Conservation (phyloP, 805 yeast genomes). For the Metschnikowia peoriensis region DNA sequence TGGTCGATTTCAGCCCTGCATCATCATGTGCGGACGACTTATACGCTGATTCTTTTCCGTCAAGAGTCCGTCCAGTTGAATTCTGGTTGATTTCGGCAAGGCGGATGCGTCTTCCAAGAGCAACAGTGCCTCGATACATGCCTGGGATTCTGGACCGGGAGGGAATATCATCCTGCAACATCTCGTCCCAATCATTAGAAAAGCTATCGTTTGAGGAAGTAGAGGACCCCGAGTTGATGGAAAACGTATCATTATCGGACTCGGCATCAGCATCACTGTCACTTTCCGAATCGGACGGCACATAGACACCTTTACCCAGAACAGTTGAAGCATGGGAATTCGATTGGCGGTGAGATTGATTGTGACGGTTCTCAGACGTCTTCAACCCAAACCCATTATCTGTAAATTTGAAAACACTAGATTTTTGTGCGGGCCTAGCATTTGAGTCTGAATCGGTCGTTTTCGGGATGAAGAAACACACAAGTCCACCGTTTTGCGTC, state of each 20-base stretch:
- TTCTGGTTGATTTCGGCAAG: conserved; percentile 24
- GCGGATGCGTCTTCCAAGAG: conserved; percentile 35
- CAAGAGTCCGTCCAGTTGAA: conserved; percentile 35
- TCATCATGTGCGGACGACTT: conserved; percentile 41
- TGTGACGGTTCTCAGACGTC: background rate
- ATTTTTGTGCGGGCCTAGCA: conserved; percentile 42
- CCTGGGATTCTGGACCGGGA: conserved; percentile 54
- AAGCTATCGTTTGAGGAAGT: conserved; percentile 55
- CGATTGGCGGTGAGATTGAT: background rate
- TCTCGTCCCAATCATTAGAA: conserved; percentile 67
- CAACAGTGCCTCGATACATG: conserved; percentile 40
- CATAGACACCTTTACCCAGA: background rate
- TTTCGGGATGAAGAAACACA: conserved; percentile 76
- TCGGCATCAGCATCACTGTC: conserved; percentile 1
- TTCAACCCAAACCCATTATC: conserved; percentile 51
- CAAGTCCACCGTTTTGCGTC: conserved; percentile 74
- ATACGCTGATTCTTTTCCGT: conserved; percentile 38
- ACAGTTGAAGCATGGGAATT: background rate
- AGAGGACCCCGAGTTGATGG: conserved; percentile 15
- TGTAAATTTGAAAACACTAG: conserved; percentile 42
- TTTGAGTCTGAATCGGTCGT: conserved; percentile 32
- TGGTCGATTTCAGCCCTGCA: conserved; percentile 21
- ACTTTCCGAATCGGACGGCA: background rate
- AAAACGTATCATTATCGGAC: conserved; percentile 12
- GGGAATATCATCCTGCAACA: conserved; percentile 55